These are phyloP conservation scores for Cordyceps fumosorosea DNA, from an alignment of 2,329 filamentous ascomycete genomes.

Conservation along the genomic window DNA sequence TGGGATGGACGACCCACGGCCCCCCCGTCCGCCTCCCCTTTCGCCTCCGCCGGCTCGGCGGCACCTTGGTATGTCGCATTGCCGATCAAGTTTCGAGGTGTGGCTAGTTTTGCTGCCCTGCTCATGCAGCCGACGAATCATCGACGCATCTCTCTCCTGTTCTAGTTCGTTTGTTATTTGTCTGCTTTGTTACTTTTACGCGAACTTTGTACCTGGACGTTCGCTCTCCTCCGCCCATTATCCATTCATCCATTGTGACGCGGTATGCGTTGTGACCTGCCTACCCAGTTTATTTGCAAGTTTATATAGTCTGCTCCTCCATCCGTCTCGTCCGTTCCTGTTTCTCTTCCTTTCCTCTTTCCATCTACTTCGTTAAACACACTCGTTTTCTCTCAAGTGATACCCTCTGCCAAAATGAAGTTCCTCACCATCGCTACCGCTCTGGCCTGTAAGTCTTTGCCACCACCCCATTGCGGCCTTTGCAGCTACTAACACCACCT, in stretches of 20 bases:
- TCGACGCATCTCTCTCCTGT: neutral
- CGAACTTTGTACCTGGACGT: neutral
- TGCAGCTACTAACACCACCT: neutral
- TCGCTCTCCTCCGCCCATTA: neutral
- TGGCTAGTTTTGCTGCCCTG: neutral
- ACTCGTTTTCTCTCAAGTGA: neutral
- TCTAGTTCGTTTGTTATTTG: neutral
- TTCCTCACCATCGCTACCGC: conserved; percentile 4
- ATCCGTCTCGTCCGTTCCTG: neutral
- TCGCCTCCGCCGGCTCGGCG: neutral
- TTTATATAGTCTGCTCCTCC: neutral
- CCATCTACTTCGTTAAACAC: neutral
- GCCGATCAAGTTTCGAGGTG: neutral
- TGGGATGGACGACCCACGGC: conserved; percentile 1
- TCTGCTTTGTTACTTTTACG: neutral
- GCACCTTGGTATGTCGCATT: neutral
- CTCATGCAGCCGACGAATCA: neutral
- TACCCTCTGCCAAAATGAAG: neutral
- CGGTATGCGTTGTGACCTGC: neutral
- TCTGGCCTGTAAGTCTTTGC: neutral
- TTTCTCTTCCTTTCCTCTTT: neutral
- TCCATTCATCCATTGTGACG: too few species aligned
- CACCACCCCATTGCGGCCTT: neutral
- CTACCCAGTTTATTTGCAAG: conserved; percentile 1
- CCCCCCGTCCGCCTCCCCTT: neutral